Evolutionary conservation across 352 stramenopile species (phyloP), one percentile per base, ranked within the genome.

Genomic region (Albugo candida): DNA sequence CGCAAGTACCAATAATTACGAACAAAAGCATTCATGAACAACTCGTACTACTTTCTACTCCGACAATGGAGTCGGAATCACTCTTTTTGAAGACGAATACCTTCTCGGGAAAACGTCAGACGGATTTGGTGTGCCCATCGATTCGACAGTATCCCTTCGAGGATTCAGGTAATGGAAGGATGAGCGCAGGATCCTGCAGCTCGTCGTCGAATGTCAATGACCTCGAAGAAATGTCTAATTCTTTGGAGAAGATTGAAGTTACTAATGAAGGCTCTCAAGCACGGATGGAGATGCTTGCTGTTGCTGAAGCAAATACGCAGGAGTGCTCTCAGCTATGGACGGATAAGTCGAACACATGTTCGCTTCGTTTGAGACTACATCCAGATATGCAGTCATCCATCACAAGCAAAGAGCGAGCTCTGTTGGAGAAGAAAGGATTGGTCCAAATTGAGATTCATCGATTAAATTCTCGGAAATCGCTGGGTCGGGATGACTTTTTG

Each of bases 271-370:
- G 63, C 49, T 84, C 72, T 41, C 69, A 84, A 54, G 71, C 67
- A 14, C 50, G 81, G 16, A 55, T 84, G 58, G 69, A 84, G 43
- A 56, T 57, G 31, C 65, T 84, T 40, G 77, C 65, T 45, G 80
- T 84, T 47, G 82, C 72, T 11, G 70, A 84, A 51, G 56, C 82
- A 51, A 79, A 81, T 51, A 84, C 72, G 11, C 69, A 84, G 35
- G 69, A 82, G 48, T 82, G 63, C 51, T 81, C 72, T 36, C 72
- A 82, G 49, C 78, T 68, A 41, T 49, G 77, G 13, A 70, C 81
- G 19, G 72, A 84, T 41, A 82, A 61, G 37, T 61, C 67, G 13
- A 63, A 52, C 2, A 58, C 69, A 59, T 75, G 64, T 51, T 45
- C 78, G 11, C 78, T 81, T 54, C 55, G 69, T 1, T 63, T 84